These are phyloP conservation scores for Phialocephala subalpina DNA, from an alignment of 2,329 filamentous ascomycete species.

Conservation along the genomic window DNA sequence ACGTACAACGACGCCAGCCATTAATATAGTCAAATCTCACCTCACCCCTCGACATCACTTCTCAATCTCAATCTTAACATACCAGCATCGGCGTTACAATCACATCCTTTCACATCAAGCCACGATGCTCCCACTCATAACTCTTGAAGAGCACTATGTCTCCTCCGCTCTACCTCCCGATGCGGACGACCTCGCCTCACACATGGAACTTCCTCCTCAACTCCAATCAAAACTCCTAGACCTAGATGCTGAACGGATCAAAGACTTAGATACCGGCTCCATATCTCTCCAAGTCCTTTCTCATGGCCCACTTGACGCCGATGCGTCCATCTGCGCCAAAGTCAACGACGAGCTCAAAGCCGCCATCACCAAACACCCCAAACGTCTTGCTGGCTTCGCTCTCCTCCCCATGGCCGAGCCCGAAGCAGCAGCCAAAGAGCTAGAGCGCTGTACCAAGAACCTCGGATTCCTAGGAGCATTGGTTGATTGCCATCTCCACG, in stretches of 20 bases:
- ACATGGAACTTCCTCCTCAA: constrained; percentile 22
- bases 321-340: constrained; percentile 24
- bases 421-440: constrained; percentile 45
- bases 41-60: background rate
- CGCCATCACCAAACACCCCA: constrained; percentile 43
- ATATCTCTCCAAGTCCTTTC: constrained; percentile 43
- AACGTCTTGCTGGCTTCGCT: constrained; percentile 52
- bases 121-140: constrained; percentile 44
- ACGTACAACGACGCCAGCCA: background rate
- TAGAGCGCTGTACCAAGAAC: constrained; percentile 50
- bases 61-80: background rate
- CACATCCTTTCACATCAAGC: background rate
- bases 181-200: constrained; percentile 12
- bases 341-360: constrained; percentile 46
- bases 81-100: background rate
- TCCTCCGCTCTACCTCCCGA: constrained; percentile 28
- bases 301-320: constrained; percentile 38
- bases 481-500: constrained; percentile 51
- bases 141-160: constrained; percentile 52
- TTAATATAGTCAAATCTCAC: background rate
- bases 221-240: constrained; percentile 30
- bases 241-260: constrained; percentile 36
- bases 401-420: constrained; percentile 51
- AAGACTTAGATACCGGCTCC: constrained; percentile 38
- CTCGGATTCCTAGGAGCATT: constrained; percentile 57